Evolutionary conservation across 106 monocot genomes (phyloP).

Genomic region (Platanthera zijinensis): DNA sequence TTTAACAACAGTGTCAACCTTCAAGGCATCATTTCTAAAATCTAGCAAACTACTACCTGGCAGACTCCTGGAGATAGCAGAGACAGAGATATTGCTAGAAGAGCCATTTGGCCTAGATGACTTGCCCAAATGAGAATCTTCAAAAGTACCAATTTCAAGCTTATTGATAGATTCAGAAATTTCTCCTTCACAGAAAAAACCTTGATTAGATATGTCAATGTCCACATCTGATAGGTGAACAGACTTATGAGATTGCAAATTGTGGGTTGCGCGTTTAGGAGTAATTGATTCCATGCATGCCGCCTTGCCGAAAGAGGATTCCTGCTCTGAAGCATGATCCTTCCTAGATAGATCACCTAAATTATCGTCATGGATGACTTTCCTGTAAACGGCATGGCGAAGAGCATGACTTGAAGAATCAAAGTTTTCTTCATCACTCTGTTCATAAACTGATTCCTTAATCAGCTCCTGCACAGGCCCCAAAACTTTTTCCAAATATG

Average conservation of each 20-base stretch:
- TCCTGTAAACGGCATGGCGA: slow-evolving; percentile 9
- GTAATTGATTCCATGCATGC: slow-evolving; percentile 16
- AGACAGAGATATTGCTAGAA: slow-evolving; percentile 4
- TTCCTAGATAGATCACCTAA: slow-evolving; percentile 19
- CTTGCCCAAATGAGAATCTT: slow-evolving; percentile 18
- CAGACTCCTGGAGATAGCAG: slow-evolving; percentile 5
- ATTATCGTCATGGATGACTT: slow-evolving; percentile 14
- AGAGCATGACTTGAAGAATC: slow-evolving; percentile 18
- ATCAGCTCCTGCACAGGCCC: slow-evolving; percentile 39
- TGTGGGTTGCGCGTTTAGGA: slow-evolving; percentile 14
- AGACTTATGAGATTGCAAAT: slow-evolving; percentile 12
- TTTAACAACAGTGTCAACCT: slow-evolving; percentile 1
- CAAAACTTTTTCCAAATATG: slow-evolving; percentile 51
- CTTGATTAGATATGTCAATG: slow-evolving; percentile 1
- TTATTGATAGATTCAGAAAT: slow-evolving; percentile 5
- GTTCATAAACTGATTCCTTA: slow-evolving; percentile 24
- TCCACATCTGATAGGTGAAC: slow-evolving; percentile 6
- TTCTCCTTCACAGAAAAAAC: slow-evolving; percentile 17
- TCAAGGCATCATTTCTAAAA: slow-evolving; percentile 13
- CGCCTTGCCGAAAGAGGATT: slow-evolving; percentile 22
- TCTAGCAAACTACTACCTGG: slow-evolving; percentile 4
- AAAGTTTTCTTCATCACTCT: slow-evolving; percentile 21
- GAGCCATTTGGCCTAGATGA: slow-evolving; percentile 9
- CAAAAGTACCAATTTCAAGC: slow-evolving; percentile 12
- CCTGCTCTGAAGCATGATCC: slow-evolving; percentile 17